Evolutionary conservation across 2,329 filamentous ascomycete genomes (phyloP), one percentile per base, ranked within the genome.

Genomic region (Aureobasidium sp.): DNA sequence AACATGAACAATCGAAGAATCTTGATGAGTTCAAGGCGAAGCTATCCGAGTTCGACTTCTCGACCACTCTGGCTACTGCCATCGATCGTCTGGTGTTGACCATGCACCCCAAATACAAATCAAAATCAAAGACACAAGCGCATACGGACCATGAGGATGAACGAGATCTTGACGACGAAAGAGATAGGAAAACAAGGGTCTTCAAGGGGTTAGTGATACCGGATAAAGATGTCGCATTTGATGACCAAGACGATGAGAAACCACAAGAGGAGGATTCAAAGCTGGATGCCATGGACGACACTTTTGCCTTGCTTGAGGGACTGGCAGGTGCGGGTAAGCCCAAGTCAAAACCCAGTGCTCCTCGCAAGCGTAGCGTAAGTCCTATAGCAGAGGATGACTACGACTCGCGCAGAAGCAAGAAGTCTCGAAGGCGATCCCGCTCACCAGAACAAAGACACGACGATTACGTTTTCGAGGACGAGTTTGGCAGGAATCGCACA

Each of bases 201-300:
- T 99, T 99, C 75, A 91, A 87, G 69, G 95, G 92, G 0, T 82
- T 99, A 56, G 84, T 91, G 8, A 82, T 99, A 50, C 91, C 93
- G 1, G 93, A 99, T 74, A 87, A 87, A 71, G 82, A 86, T 36
- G 76, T 80, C 10, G 72, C 76, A 17, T 85, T 70, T 47, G 70
- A 80, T 73, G 77, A 79, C 7, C 80, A 83, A 46, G 78, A 82
- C 32, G 29, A 57, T 26, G n/a, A 29, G 13, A 15, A 7, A 27
- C 17, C 8, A n/a, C 78, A 75, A 23, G 73, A 72, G 46, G 67
- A 72, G 42, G 74, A 76, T 60, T 72, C 74, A 26, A 78, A 78
- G 63, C 78, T 77, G 1, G 88, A 90, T 71, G 89, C 85, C 23
- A 88, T 97, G 70, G 94, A 97, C 70, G 92, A 99, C 74, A 96